Percentiles rank a stretch among this genome's conserved stretches.
Evolutionary conservation across 169 alveolate species (phyloP).

Genomic region (Plasmodium fragile): DNA sequence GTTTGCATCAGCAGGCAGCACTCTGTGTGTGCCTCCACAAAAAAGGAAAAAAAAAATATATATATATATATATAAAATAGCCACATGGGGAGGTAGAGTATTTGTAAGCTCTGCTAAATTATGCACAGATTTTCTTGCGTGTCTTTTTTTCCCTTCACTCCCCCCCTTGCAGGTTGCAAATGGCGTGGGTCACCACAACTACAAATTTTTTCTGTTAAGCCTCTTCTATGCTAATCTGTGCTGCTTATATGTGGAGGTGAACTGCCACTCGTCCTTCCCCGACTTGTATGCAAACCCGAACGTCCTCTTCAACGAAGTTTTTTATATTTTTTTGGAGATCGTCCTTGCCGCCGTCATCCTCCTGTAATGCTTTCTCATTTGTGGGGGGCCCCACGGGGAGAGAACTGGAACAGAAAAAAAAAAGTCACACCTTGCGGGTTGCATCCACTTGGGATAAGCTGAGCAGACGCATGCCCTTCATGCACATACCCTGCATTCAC

Average conservation of each 20-base stretch:
- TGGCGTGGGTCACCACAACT: slow-evolving; percentile 74
- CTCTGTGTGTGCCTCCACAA: background rate
- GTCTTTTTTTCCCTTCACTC: background rate
- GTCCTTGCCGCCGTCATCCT: slow-evolving; percentile 42
- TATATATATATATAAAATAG: no score
- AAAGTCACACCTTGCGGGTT: background rate
- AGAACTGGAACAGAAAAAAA: background rate
- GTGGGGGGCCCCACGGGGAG: background rate
- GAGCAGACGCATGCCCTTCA: background rate
- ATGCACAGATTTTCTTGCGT: background rate
- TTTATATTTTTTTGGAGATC: slow-evolving; percentile 44
- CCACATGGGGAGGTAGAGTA: background rate
- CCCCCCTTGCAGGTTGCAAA: slow-evolving; percentile 70
- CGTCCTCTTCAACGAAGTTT: slow-evolving; percentile 52
- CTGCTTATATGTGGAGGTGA: slow-evolving; percentile 34
- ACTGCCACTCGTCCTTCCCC: slow-evolving; percentile 49
- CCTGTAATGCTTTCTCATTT: slow-evolving; percentile 5
- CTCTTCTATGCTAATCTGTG: slow-evolving; percentile 39
- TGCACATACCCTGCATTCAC: background rate
- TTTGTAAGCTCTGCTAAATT: background rate
- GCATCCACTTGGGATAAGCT: background rate
- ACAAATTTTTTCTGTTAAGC: slow-evolving; percentile 65
- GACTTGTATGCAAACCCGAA: slow-evolving; percentile 49
- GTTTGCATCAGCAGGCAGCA: background rate
- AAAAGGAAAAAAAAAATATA: no score